Percentiles rank a stretch among this genome's conserved stretches.
These are phyloP conservation scores for Arthroderma uncinatum DNA, from an alignment of 2,329 filamentous ascomycete species.

Conservation along the genomic window DNA sequence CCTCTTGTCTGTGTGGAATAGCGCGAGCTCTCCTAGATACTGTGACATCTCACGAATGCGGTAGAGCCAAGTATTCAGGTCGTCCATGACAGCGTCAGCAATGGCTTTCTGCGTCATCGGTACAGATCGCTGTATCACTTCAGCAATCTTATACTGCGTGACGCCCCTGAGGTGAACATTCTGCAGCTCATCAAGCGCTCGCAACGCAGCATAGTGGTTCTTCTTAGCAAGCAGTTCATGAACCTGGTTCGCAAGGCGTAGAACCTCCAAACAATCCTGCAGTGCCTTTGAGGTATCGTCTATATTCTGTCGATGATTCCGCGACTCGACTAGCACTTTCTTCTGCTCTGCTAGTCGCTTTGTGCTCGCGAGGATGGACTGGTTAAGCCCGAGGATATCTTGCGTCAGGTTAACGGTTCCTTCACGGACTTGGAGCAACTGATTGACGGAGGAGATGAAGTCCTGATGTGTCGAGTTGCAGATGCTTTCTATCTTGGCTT, in stretches of 20 bases:
- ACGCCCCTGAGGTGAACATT: conserved; percentile 93
- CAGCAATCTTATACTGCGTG: conserved; percentile 86
- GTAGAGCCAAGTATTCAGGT: conserved; percentile 93
- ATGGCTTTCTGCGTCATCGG: conserved; percentile 86
- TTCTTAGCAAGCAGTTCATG: conserved; percentile 86
- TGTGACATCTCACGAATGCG: conserved; percentile 92
- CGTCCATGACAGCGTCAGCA: conserved; percentile 91
- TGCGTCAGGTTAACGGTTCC: conserved; percentile 78
- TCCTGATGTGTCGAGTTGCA: conserved; percentile 95
- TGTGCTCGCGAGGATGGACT: conserved; percentile 89
- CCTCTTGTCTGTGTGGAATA: conserved; percentile 88
- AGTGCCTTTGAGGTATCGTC: conserved; percentile 82
- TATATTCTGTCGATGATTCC: conserved; percentile 87
- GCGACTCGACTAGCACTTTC: conserved; percentile 82
- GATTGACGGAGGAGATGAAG: conserved; percentile 86
- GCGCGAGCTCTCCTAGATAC: conserved; percentile 88
- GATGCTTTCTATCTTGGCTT: conserved; percentile 84
- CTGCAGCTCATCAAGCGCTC: conserved; percentile 87
- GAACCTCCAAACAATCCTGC: conserved; percentile 80
- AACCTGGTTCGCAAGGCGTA: conserved; percentile 85
- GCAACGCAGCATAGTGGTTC: conserved; percentile 88
- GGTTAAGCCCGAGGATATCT: conserved; percentile 84
- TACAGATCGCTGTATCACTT: conserved; percentile 91
- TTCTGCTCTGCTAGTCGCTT: conserved; percentile 92
- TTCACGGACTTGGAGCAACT: conserved; percentile 82